Conservation (phyloP, 2,329 filamentous ascomycete species). For the Botrytis squamosa region DNA sequence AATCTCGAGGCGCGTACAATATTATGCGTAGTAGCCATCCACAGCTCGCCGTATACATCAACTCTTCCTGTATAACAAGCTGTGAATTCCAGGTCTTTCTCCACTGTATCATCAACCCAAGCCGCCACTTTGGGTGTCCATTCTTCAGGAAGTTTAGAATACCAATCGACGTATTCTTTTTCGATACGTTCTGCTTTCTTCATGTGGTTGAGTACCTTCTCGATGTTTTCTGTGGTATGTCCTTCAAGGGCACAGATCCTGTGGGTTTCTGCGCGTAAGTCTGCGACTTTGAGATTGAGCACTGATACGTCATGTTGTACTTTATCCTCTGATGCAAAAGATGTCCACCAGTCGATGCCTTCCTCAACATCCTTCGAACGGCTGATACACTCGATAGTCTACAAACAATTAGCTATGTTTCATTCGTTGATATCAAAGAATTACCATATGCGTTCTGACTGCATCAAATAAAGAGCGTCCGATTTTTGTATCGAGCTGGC, state of each 20-base stretch:
- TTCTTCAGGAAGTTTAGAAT: conserved; percentile 47
- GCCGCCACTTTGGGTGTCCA: conserved; percentile 52
- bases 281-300: conserved; percentile 53
- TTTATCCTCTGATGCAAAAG: conserved; percentile 49
- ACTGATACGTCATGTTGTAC: conserved; percentile 45
- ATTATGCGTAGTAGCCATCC: conserved; percentile 58
- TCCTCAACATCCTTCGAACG: conserved; percentile 51
- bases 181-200: conserved; percentile 51
- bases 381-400: conserved; percentile 56
- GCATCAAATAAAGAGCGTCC: conserved; percentile 58
- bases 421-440: conserved; percentile 18
- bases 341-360: conserved; percentile 58
- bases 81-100: background rate
- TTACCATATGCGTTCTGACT: conserved; percentile 59
- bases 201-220: conserved; percentile 51
- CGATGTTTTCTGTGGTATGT: conserved; percentile 49
- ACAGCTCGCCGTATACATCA: conserved; percentile 58
- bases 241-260: conserved; percentile 48
- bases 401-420: conserved; percentile 47
- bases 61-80: conserved; percentile 52
- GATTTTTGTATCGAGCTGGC: conserved; percentile 50
- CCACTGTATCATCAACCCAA: conserved; percentile 46
- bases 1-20: conserved; percentile 54
- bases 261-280: conserved; percentile 53
- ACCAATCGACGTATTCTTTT: conserved; percentile 51